Evolutionary conservation across 2,329 filamentous ascomycete genomes (phyloP).

Genomic region (Neofusicoccum laricinum): DNA sequence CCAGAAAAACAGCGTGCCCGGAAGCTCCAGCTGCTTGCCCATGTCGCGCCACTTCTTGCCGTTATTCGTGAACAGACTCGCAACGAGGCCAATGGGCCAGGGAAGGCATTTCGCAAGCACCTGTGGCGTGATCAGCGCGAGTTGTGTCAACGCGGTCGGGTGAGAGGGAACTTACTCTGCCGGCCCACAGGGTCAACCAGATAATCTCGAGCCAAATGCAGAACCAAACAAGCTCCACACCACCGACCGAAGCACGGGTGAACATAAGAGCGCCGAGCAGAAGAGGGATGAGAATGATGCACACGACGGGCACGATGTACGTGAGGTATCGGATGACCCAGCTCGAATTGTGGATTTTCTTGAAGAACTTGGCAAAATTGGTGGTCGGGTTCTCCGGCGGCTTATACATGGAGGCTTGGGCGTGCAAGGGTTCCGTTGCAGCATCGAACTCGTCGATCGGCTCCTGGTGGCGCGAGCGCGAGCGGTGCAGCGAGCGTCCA

Average conservation of each 20-base stretch:
- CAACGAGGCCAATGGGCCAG: slow-evolving; percentile 58
- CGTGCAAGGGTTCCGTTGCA: slow-evolving; percentile 66
- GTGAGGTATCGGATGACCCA: slow-evolving; percentile 67
- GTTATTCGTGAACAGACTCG: slow-evolving; percentile 79
- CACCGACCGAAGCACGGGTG: slow-evolving; percentile 63
- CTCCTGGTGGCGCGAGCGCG: slow-evolving; percentile 54
- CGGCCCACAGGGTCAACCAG: slow-evolving; percentile 88
- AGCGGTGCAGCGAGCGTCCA: slow-evolving; percentile 47
- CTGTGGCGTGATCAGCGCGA: slow-evolving; percentile 26
- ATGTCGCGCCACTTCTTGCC: slow-evolving; percentile 92
- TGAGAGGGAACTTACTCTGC: slow-evolving; percentile 41
- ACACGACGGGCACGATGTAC: slow-evolving; percentile 65
- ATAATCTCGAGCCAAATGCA: slow-evolving; percentile 92
- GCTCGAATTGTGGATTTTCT: slow-evolving; percentile 62
- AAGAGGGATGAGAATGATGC: slow-evolving; percentile 65
- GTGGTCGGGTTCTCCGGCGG: slow-evolving; percentile 62
- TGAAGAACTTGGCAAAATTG: slow-evolving; percentile 62
- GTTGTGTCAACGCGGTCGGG: background rate
- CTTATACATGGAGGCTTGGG: slow-evolving; percentile 63
- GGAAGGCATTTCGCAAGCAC: slow-evolving; percentile 65
- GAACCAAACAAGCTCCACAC: slow-evolving; percentile 82
- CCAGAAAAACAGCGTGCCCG: slow-evolving; percentile 87
- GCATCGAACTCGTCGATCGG: slow-evolving; percentile 65
- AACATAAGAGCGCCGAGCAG: slow-evolving; percentile 62
- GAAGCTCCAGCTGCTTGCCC: slow-evolving; percentile 79